phyloP scores from a whole-genome alignment of 306 rosid genomes.

The Canavalia ensiformis region DNA sequence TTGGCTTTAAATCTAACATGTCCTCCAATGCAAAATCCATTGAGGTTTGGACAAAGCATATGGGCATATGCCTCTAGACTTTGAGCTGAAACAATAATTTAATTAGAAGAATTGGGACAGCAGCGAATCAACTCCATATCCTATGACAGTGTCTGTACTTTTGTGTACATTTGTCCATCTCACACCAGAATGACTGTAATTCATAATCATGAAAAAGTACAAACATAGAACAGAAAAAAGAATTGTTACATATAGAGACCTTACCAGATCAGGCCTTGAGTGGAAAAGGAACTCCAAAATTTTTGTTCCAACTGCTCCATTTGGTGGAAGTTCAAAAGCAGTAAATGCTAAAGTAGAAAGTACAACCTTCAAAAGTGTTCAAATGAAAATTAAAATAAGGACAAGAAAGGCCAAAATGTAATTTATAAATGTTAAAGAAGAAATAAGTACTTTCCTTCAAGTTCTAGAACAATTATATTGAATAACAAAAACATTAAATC shows the following conservation, averaged over 20 bases:
- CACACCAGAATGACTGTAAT: constrained; percentile 12
- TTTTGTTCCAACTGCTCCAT: constrained; percentile 93
- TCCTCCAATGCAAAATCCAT: constrained; percentile 2
- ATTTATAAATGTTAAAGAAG: constrained; percentile 24
- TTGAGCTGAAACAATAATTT: constrained; percentile 35
- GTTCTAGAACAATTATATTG: constrained; percentile 31
- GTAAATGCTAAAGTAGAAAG: constrained; percentile 96
- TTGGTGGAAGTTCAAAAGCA: constrained; percentile 98
- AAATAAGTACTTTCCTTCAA: constrained; percentile 2
- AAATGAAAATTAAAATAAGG: constrained; percentile 31
- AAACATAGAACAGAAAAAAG: constrained; percentile 15
- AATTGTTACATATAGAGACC: constrained; percentile 40
- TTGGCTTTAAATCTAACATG: constrained; percentile 16
- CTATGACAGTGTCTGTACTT: background rate
- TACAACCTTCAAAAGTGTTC: constrained; percentile 73
- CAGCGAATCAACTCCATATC: background rate
- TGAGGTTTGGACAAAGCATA: constrained; percentile 28
- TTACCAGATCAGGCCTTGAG: constrained; percentile 96
- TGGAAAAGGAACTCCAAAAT: constrained; percentile 90
- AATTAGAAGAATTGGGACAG: constrained; percentile 12
- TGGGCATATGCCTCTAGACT: background rate
- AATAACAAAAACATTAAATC: constrained; percentile 36
- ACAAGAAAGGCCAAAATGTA: constrained; percentile 8
- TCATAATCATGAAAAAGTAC: constrained; percentile 19
- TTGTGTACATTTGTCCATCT: constrained; percentile 10